Percentiles rank a stretch among this genome's conserved stretches.
Conservation (phyloP, 2,329 filamentous ascomycete species). For the Leptographium galeiforme region DNA sequence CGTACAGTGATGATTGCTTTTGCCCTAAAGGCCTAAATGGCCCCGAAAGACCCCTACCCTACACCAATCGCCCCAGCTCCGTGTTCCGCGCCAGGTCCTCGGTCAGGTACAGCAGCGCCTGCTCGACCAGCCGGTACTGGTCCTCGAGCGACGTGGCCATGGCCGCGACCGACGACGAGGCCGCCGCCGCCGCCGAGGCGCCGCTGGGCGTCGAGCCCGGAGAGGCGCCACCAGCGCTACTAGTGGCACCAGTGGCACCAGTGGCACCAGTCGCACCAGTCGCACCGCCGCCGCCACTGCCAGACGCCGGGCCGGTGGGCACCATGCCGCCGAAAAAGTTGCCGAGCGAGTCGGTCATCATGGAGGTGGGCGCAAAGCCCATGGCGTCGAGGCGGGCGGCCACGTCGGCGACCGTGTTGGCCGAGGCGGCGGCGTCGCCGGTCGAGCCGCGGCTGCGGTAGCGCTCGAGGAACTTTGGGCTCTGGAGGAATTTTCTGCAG, state of each 20-base stretch:
- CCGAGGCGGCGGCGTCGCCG: neutral
- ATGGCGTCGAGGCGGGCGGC: neutral
- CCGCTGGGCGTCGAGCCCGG: neutral
- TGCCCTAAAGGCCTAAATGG: too few species aligned
- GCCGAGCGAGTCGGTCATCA: conserved; percentile 8
- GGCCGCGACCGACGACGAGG: neutral
- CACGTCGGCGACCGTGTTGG: neutral
- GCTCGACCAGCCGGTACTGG: conserved; percentile 12
- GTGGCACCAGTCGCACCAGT: neutral
- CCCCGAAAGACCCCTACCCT: neutral
- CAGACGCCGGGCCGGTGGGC: neutral
- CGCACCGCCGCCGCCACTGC: neutral
- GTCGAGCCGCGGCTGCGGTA: conserved; percentile 9
- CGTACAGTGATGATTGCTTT: too few species aligned
- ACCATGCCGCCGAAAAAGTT: conserved; percentile 9
- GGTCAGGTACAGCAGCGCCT: conserved; percentile 11
- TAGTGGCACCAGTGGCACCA: too few species aligned
- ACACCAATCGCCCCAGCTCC: conserved; percentile 6
- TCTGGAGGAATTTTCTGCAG: conserved; percentile 9
- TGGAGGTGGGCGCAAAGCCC: neutral
- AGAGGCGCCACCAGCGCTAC: too few species aligned
- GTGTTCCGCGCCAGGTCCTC: conserved; percentile 10
- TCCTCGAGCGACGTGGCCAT: conserved; percentile 9
- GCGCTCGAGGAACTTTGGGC: conserved; percentile 11
- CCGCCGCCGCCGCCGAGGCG: neutral